Conservation (phyloP, 2,329 filamentous ascomycete genomes). For the Alternaria atra region DNA sequence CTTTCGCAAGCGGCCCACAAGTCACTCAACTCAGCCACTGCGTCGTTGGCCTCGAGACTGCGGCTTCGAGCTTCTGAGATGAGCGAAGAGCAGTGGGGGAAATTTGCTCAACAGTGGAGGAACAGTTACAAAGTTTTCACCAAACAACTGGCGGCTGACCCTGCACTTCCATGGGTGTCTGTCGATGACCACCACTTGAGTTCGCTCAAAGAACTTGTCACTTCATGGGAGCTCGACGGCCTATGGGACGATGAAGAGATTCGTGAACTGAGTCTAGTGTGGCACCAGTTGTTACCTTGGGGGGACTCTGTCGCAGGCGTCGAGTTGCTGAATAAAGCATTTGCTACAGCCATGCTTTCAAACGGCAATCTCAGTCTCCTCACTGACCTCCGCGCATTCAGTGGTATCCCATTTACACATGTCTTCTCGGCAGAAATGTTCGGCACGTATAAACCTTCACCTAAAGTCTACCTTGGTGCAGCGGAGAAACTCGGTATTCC, state of each 20-base stretch:
- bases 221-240: slow-evolving; percentile 63
- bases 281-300: slow-evolving; percentile 79
- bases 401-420: slow-evolving; percentile 67
- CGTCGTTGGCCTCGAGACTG: slow-evolving; percentile 58
- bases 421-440: slow-evolving; percentile 76
- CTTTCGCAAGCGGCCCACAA: slow-evolving; percentile 62
- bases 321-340: slow-evolving; percentile 60
- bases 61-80: slow-evolving; percentile 62
- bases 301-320: slow-evolving; percentile 69
- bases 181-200: slow-evolving; percentile 76
- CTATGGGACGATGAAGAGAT: slow-evolving; percentile 63
- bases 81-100: slow-evolving; percentile 66
- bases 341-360: slow-evolving; percentile 72
- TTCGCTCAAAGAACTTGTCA: slow-evolving; percentile 68
- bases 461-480: slow-evolving; percentile 73
- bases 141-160: slow-evolving; percentile 58
- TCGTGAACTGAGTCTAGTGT: slow-evolving; percentile 63
- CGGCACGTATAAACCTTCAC: slow-evolving; percentile 76
- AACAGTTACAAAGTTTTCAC: slow-evolving; percentile 71
- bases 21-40: slow-evolving; percentile 58
- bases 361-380: slow-evolving; percentile 78
- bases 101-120: slow-evolving; percentile 76
- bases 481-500: slow-evolving; percentile 65
- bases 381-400: slow-evolving; percentile 68
- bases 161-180: slow-evolving; percentile 66